A percentile compares a stretch with the other conserved stretches of the same genome.
Evolutionary conservation across 495 filamentous ascomycete species (phyloP).

Genomic region (Aspergillus cavernicola): DNA sequence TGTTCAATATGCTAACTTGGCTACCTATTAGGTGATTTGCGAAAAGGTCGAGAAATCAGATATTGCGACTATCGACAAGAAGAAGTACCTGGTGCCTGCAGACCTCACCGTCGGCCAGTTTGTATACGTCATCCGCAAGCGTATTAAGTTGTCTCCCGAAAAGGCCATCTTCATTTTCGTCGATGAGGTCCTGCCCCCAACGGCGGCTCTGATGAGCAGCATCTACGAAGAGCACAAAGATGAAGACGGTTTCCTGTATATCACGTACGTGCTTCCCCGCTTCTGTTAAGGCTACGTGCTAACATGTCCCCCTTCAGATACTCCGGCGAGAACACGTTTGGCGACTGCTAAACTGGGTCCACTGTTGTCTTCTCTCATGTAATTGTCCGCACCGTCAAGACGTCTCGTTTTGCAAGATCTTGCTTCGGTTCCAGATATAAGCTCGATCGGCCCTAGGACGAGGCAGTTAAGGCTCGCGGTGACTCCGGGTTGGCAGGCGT

Average conservation of each 20-base stretch:
- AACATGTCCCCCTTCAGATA: conserved; percentile 54
- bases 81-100: conserved; percentile 98
- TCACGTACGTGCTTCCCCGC: conserved; percentile 45
- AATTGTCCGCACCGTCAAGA: conserved; percentile 15
- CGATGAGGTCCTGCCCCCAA: conserved; percentile 95
- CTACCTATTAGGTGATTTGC: conserved; percentile 77
- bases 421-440: conserved; percentile 4
- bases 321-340: conserved; percentile 99
- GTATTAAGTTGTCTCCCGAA: conserved; percentile 98
- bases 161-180: conserved; percentile 99
- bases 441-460: conserved; percentile 11
- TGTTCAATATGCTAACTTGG: conserved; percentile 34
- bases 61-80: conserved; percentile 99
- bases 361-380: conserved; percentile 14
- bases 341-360: conserved; percentile 43
- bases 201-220: conserved; percentile 96
- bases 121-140: conserved; percentile 99
- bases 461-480: conserved; percentile 16
- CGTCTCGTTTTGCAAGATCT: conserved; percentile 6
- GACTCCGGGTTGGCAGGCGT: conserved; percentile 24
- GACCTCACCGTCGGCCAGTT: conserved; percentile 99
- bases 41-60: conserved; percentile 99
- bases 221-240: conserved; percentile 99
- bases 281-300: conserved; percentile 10
- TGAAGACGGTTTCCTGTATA: conserved; percentile 56